phyloP scores from a whole-genome alignment of 1,284 basidiomycete species.

The Anthracocystis panici-leucophaei region DNA sequence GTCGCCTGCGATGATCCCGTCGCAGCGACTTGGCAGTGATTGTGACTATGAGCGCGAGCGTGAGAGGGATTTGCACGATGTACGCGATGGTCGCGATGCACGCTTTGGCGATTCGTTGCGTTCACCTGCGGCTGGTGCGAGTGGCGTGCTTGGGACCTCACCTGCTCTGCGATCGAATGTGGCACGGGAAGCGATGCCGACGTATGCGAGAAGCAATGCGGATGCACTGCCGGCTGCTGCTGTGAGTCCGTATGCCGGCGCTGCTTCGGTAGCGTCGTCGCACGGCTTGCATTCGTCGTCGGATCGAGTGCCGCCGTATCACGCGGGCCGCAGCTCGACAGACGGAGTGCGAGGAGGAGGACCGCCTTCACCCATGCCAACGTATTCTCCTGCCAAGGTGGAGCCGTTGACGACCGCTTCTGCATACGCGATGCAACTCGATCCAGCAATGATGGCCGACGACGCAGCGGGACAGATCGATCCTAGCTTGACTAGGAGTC shows the following conservation, averaged over 20 bases:
- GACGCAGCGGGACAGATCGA: conserved; percentile 29
- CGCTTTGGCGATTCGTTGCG: conserved; percentile 30
- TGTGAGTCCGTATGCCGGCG: conserved; percentile 19
- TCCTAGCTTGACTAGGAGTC: conserved; percentile 15
- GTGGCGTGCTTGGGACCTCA: conserved; percentile 17
- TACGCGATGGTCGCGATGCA: conserved; percentile 14
- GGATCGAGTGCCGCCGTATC: conserved; percentile 19
- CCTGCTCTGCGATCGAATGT: conserved; percentile 21
- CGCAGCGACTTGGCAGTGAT: conserved; percentile 19
- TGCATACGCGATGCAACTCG: conserved; percentile 22
- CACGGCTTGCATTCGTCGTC: conserved; percentile 15
- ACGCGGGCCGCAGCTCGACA: conserved; percentile 1
- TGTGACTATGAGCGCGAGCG: conserved; percentile 36
- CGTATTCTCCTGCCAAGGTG: conserved; percentile 21
- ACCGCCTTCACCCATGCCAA: conserved; percentile 21
- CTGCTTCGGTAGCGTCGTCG: conserved; percentile 15
- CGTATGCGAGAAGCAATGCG: conserved; percentile 22
- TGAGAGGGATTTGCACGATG: conserved; percentile 19
- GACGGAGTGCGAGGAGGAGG: conserved; percentile 8
- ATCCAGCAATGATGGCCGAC: conserved; percentile 46
- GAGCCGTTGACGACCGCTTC: conserved; percentile 2
- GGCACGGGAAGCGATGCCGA: conserved; percentile 23
- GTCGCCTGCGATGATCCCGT: conserved; percentile 26
- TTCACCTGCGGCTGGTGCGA: conserved; percentile 19
- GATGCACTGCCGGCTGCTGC: conserved; percentile 2